Base-by-base conservation (phyloP, 345 rosid genomes). In the Mallotus nudiflorus region DNA sequence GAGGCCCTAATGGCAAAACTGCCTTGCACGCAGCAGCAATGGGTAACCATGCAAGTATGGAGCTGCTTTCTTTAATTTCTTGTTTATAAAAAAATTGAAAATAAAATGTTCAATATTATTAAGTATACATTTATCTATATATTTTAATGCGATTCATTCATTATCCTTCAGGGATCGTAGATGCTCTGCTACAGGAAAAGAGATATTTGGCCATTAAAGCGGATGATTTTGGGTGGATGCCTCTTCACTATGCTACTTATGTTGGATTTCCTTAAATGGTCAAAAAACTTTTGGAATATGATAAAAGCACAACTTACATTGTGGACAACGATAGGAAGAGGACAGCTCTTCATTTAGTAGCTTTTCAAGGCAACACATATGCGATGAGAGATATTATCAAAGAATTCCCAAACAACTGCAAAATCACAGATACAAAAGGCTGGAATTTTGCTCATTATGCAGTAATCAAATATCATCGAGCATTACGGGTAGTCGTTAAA, bases 1-100 rank as follows among this genome's bases (percentile, higher is more conserved):
- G 35, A 13, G 76, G 80, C 6, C 80, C 80, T 5, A 15, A 8
- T 29, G 70, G 60, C 1, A 77, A 60, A 77, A 71, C 80, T 0
- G 73, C 73, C 46, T 58, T 72, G 20, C 80, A 72, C 29, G 76
- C 69, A 0, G 76, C 73, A 0, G 60, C 49, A 4, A 7, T 53
- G 35, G 0, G 45, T 2, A 1, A 22, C 1, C 39, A 67, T 48
- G 1, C 0, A 44, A 76, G 80, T 54, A 45, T 25, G 54, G 2
- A 18, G 5, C 7, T 5, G 19, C n/a, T 45, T 33, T 33, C 37
- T 33, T 33, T 33, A 33, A 33, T 33, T 33, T 2, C 37, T 33
- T 33, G 3, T 33, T 6, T 33, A 33, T 2, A 33, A 33, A 33
- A 33, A 6, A 33, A 33, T 33, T 33, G n/a, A n/a, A n/a, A n/a